Conservation (phyloP, 331 rosid genomes). For the Pyracantha coccinea region DNA sequence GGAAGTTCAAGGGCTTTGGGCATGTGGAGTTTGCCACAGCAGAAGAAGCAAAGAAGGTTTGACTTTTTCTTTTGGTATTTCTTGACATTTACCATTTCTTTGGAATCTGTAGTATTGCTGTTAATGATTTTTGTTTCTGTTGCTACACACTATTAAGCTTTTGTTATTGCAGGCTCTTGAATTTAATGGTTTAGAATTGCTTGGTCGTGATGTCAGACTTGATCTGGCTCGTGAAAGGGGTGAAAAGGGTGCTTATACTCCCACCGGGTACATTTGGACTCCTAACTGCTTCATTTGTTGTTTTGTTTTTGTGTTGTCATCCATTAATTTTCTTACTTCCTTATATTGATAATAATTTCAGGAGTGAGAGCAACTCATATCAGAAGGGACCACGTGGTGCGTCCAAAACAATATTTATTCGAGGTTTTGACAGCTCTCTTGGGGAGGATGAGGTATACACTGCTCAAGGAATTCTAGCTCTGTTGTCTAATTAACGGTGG, state of each 20-base stretch:
- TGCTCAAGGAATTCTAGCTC: background rate
- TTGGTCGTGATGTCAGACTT: conserved; percentile 43
- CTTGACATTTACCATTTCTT: background rate
- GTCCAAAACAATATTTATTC: conserved; percentile 19
- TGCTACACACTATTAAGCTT: background rate
- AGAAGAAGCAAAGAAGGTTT: conserved; percentile 59
- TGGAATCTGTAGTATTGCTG: no score
- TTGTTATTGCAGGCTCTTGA: conserved; percentile 48
- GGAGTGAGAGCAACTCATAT: conserved; percentile 35
- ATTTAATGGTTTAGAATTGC: conserved; percentile 36
- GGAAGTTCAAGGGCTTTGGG: conserved; percentile 67
- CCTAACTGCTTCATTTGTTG: background rate
- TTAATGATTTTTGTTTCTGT: background rate
- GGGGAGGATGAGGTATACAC: conserved; percentile 57
- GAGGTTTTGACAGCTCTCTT: conserved; percentile 24
- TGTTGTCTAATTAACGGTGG: background rate
- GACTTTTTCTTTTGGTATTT: background rate
- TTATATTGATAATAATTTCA: conserved; percentile 5
- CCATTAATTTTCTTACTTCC: background rate
- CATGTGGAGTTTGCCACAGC: conserved; percentile 73
- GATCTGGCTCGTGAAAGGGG: conserved; percentile 77
- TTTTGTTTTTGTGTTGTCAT: background rate
- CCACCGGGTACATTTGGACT: conserved; percentile 30
- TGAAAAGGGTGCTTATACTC: conserved; percentile 66
- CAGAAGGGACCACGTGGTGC: conserved; percentile 22